A percentile compares a stretch with the other conserved stretches of the same genome.
Conservation (phyloP, 2,329 filamentous ascomycete species). For the Epichloe glyceriae region DNA sequence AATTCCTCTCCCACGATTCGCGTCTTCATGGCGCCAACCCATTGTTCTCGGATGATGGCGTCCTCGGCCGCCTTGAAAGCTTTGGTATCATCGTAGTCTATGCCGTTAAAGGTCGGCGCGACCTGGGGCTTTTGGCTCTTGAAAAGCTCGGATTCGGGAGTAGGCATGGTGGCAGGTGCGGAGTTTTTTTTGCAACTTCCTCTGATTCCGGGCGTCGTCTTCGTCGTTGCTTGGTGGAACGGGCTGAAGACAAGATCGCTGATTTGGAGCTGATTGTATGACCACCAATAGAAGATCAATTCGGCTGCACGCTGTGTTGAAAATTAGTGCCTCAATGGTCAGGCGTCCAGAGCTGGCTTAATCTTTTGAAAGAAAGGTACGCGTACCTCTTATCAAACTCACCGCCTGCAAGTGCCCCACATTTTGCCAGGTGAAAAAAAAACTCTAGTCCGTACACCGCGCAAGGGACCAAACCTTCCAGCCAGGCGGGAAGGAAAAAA, state of each 20-base stretch:
- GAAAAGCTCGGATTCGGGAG: conserved; percentile 70
- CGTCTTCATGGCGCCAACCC: conserved; percentile 84
- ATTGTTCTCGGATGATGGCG: conserved; percentile 72
- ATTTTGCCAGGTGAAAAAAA: conserved; percentile 21
- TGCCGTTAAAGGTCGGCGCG: conserved; percentile 70
- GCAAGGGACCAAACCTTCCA: background rate
- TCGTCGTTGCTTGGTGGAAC: background rate
- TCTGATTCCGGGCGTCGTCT: background rate
- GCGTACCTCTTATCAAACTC: conserved; percentile 8
- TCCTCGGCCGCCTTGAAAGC: conserved; percentile 74
- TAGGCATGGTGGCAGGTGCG: conserved; percentile 48
- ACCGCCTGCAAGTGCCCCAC: conserved; percentile 25
- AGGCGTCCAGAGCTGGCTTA: conserved; percentile 12
- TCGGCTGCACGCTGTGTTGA: background rate
- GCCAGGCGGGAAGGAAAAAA: conserved; percentile 13
- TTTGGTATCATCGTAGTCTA: conserved; percentile 74
- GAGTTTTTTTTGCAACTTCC: conserved; percentile 1
- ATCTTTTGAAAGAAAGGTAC: background rate
- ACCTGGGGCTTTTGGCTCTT: conserved; percentile 75
- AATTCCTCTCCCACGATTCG: conserved; percentile 70
- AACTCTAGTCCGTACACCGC: conserved; percentile 2
- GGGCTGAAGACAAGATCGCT: background rate
- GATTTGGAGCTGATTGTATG: background rate
- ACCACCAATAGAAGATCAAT: background rate
- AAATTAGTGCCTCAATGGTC: conserved; percentile 10